Percentiles rank a stretch among this genome's conserved stretches.
Evolutionary conservation across 2,329 filamentous ascomycete species (phyloP).

Genomic region (Metarhizium brunneum): DNA sequence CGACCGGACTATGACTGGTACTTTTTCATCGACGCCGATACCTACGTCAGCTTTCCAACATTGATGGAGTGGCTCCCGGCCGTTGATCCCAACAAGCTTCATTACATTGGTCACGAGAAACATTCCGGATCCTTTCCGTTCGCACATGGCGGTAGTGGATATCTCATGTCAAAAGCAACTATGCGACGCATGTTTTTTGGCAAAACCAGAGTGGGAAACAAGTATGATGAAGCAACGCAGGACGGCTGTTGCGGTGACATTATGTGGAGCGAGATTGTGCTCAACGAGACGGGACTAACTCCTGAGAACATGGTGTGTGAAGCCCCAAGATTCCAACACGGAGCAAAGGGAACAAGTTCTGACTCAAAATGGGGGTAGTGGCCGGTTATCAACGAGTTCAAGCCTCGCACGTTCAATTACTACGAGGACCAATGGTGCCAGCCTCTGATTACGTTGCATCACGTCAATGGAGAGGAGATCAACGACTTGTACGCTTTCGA

Average conservation of each 20-base stretch:
- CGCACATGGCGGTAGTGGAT: constrained; percentile 47
- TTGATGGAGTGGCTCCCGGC: constrained; percentile 36
- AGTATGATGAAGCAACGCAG: constrained; percentile 32
- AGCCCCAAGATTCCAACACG: not conserved
- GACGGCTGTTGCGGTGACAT: constrained; percentile 42
- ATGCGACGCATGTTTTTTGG: constrained; percentile 36
- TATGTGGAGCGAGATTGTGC: constrained; percentile 35
- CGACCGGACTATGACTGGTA: constrained; percentile 48
- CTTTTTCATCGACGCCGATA: constrained; percentile 49
- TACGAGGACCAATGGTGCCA: constrained; percentile 41
- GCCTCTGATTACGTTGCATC: constrained; percentile 46
- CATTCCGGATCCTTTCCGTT: constrained; percentile 34
- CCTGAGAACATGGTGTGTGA: constrained; percentile 32
- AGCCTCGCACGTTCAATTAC: constrained; percentile 38
- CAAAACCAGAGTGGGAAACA: constrained; percentile 31
- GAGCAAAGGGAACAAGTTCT: too few relatives aligned
- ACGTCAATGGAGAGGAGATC: constrained; percentile 40
- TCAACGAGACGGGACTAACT: constrained; percentile 28
- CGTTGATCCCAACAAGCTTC: constrained; percentile 31
- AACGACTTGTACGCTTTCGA: constrained; percentile 42
- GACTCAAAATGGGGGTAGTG: constrained; percentile 20
- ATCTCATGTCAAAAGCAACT: constrained; percentile 39
- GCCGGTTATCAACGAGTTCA: constrained; percentile 47
- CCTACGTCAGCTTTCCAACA: constrained; percentile 45
- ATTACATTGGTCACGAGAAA: constrained; percentile 41